phyloP scores from a whole-genome alignment of 805 yeast genomes.

The Wickerhamomyces bisporus region DNA sequence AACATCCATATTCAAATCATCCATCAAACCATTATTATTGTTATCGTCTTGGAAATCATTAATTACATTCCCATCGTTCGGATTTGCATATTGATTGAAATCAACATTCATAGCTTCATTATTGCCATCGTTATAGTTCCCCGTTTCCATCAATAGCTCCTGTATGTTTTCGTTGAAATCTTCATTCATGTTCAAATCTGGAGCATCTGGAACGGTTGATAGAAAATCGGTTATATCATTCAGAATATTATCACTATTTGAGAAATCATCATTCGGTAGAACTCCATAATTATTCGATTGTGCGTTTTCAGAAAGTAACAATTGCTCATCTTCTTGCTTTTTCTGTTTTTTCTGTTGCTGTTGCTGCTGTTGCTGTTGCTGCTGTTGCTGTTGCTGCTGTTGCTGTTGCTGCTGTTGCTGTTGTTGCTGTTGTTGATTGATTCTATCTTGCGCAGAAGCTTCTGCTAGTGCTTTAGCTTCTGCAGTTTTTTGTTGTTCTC shows the following conservation, averaged over 20 bases:
- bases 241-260: conserved; percentile 15
- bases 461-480: neutral
- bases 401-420: conserved; percentile 6
- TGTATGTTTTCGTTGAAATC: conserved; percentile 20
- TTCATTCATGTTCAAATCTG: conserved; percentile 23
- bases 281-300: neutral
- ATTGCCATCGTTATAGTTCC: conserved; percentile 3
- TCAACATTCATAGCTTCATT: conserved; percentile 5
- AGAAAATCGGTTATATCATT: conserved; percentile 25
- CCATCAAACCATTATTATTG: conserved; percentile 4
- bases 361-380: no score
- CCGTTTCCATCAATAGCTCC: conserved; percentile 18
- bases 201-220: conserved; percentile 26
- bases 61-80: no score
- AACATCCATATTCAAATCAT: conserved; percentile 7
- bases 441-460: conserved; percentile 6
- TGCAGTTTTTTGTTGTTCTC: conserved; percentile 7
- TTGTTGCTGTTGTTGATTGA: conserved; percentile 2
- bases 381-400: conserved; percentile 5
- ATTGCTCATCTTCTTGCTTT: conserved; percentile 5
- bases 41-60: neutral
- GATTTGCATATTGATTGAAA: neutral
- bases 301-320: neutral
- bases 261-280: conserved; percentile 7
- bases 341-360: conserved; percentile 5